Evolutionary conservation across 352 stramenopile genomes (phyloP), one percentile per base, ranked within the genome.

Genomic region (Bremia lactucae): DNA sequence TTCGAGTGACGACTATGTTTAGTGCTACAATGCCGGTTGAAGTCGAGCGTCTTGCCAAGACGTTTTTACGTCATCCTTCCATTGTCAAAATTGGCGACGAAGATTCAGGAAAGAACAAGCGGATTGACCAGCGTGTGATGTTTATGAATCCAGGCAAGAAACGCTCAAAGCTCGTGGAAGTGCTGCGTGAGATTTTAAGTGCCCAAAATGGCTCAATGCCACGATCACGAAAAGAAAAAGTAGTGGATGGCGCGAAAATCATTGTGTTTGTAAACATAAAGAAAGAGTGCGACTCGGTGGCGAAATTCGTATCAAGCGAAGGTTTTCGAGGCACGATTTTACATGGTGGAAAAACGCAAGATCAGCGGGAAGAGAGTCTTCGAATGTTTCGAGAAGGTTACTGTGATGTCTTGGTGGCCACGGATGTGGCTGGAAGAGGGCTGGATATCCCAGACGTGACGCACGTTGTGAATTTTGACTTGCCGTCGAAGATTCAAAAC

Each of bases 231-330:
- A 89, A 87, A 47, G 74, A 88, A 48, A 76, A 78, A 19, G 53
- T 69, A 4, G 64, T 76, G 1, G 77, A 94, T 16, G 66, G 81
- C 2, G 73, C 94, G 20, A 98, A 98, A 70, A 83, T 97, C 31
- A 98, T 99, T 45, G 93, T 99, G n/a, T 99, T 99, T 66, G 96
- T 98, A 46, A 99, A 99, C 67, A 91, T 97, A 55, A 99, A 99
- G 82, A 98, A 97, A 57, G 81, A 95, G 50, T 96, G 90, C 39
- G 96, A 99, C 56, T 66, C 84, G n/a, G 81, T 99, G n/a, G 83
- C 70, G 15, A 87, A 95, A 38, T 81, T 95, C 46, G 66, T 98
- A 14, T 91, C 96, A 35, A 84, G 65, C 23, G 68, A 82, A 31
- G 93, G 94, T 21, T 93, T 96, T 50, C 68, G 76, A 10, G 81